Base-by-base conservation (phyloP, 2,329 filamentous ascomycete species). In the Chaetomiaceae sp. region DNA sequence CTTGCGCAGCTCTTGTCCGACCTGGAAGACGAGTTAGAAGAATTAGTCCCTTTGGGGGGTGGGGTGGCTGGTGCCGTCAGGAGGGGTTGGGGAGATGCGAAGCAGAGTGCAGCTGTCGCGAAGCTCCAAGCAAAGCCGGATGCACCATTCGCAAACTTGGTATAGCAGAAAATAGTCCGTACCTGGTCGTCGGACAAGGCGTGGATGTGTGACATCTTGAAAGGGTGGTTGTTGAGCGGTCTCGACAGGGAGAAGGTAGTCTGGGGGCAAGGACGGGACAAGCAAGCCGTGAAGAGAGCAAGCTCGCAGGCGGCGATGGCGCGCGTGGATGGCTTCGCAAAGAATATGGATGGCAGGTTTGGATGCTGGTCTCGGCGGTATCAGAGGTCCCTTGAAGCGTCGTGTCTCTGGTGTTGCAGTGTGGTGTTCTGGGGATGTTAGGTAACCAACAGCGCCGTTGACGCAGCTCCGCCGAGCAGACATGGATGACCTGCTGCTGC, bases 111-210 rank as follows among this genome's bases (percentile, higher is more conserved):
- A 40, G 43, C 21, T 21, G 23, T 23, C 13, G 34, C 13, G 35
- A 7, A 31, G 35, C 9, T 37, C 37, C 12, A 21, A 7, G 14
- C 37, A 14, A 9, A 10, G n/a, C 9, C 4, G 16, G 34, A 25
- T 14, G 9, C 34, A 31, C 16, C 31, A 12, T 35, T 16, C 20
- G 31, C 23, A 31, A 30, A 21, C 19, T 25, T 20, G n/a, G 8
- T 8, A 6, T 6, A 35, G 4, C 13, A 37, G 21, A 39, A 16
- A 31, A 53, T 58, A 50, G 16, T 33, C n/a, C 56, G 33, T 82
- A 93, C 89, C 86, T 96, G 90, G 76, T 95, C 90, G 81, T 96
- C 91, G 75, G 91, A 96, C 75, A 97, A 86, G 71, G 89, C 87
- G 85, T 96, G 90, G 60, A 82, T 77, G 79, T 90, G 86, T 73